Evolutionary conservation across 176 grass and related monocot species (phyloP).

Genomic region (Saccharum officinarum): DNA sequence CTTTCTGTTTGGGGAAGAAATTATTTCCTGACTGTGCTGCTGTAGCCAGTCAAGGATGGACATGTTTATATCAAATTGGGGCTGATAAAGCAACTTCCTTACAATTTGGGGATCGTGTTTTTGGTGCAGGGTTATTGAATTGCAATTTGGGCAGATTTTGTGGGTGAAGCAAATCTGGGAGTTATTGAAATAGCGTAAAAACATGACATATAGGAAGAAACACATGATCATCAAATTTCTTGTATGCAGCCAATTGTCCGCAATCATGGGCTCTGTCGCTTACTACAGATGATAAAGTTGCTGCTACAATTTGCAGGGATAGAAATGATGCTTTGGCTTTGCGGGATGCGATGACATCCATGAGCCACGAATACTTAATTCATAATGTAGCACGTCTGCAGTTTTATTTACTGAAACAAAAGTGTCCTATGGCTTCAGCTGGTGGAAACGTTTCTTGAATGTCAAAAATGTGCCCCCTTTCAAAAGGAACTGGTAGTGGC

Average conservation of each 20-base stretch:
- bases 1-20: background rate
- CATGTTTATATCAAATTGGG: background rate
- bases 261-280: background rate
- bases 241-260: too few species aligned
- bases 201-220: background rate
- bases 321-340: background rate
- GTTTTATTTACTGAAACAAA: background rate
- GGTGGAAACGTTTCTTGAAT: background rate
- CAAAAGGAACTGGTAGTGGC: background rate
- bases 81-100: background rate
- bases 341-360: background rate
- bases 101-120: background rate
- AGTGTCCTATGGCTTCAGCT: background rate
- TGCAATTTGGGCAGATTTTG: background rate
- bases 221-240: background rate
- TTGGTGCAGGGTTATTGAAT: background rate
- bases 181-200: background rate
- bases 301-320: background rate
- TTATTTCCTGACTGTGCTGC: background rate
- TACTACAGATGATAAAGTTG: background rate
- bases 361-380: background rate
- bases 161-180: background rate
- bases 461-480: background rate
- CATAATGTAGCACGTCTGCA: background rate
- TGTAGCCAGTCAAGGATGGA: background rate